Conservation (phyloP, 2,329 filamentous ascomycete genomes). For the Talaromyces sp. region DNA sequence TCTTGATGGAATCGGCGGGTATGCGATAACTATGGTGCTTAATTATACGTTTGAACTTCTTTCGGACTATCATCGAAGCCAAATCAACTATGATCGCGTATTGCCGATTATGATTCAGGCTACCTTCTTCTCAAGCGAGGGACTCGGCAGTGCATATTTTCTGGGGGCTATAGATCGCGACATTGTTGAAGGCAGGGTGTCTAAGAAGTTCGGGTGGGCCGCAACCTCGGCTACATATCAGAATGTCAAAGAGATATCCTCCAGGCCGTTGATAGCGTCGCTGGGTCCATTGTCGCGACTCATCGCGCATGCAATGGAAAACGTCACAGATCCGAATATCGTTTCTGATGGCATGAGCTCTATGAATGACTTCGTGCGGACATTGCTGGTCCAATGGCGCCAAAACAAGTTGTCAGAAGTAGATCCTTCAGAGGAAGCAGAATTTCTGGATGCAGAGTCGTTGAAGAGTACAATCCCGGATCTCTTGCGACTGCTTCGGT, state of each 20-base stretch:
- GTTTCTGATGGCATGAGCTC: slow-evolving; percentile 53
- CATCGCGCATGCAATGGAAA: slow-evolving; percentile 60
- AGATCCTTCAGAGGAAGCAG: slow-evolving; percentile 63
- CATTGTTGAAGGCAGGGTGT: slow-evolving; percentile 50
- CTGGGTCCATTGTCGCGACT: slow-evolving; percentile 63
- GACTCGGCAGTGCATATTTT: slow-evolving; percentile 73
- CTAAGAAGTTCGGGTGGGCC: slow-evolving; percentile 65
- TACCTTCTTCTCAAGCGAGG: slow-evolving; percentile 66
- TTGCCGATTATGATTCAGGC: slow-evolving; percentile 67
- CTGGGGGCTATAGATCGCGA: slow-evolving; percentile 67
- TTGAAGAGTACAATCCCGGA: slow-evolving; percentile 63
- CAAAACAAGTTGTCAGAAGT: slow-evolving; percentile 70
- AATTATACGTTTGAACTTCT: slow-evolving; percentile 74
- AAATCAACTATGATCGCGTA: slow-evolving; percentile 65
- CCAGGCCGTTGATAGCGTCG: slow-evolving; percentile 57
- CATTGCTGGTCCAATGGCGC: slow-evolving; percentile 68
- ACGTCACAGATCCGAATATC: slow-evolving; percentile 46
- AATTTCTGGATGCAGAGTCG: slow-evolving; percentile 63
- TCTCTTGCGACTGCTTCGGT: slow-evolving; percentile 72
- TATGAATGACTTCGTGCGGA: slow-evolving; percentile 64
- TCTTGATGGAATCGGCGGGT: slow-evolving; percentile 49
- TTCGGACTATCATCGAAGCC: slow-evolving; percentile 55
- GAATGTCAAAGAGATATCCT: slow-evolving; percentile 54
- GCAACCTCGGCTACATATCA: slow-evolving; percentile 55
- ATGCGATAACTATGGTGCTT: slow-evolving; percentile 64